phyloP scores from a whole-genome alignment of 2,329 filamentous ascomycete species.

The Amesomyces nigricolor region DNA sequence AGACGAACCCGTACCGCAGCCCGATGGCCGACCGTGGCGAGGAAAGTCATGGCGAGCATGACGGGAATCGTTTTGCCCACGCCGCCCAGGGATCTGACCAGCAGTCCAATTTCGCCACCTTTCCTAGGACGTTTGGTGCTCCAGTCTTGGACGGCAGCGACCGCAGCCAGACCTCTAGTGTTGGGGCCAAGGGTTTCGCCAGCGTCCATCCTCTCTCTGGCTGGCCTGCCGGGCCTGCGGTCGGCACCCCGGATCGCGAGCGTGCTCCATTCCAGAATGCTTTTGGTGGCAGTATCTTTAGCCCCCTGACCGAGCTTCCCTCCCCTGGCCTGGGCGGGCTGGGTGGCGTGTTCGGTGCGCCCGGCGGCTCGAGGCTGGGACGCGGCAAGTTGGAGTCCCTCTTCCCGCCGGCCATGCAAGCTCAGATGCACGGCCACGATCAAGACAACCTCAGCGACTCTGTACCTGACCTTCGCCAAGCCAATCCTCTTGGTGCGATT shows the following conservation, averaged over 20 bases:
- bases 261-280: constrained; percentile 50
- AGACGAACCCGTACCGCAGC: constrained; percentile 94
- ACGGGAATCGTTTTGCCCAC: constrained; percentile 46
- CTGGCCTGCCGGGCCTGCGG: constrained; percentile 54
- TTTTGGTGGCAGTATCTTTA: constrained; percentile 77
- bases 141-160: constrained; percentile 67
- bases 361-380: constrained; percentile 57
- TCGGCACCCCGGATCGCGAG: constrained; percentile 63
- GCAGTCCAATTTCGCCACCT: constrained; percentile 47
- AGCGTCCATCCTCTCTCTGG: constrained; percentile 56
- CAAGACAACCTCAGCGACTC: constrained; percentile 55
- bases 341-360: constrained; percentile 64
- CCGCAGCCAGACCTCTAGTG: constrained; percentile 88
- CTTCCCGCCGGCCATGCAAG: constrained; percentile 85
- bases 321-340: constrained; percentile 65
- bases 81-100: constrained; percentile 39
- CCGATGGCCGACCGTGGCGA: constrained; percentile 66
- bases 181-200: constrained; percentile 69
- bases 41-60: constrained; percentile 45
- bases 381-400: constrained; percentile 80
- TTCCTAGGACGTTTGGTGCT: constrained; percentile 47
- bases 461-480: constrained; percentile 54
- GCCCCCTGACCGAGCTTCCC: constrained; percentile 69
- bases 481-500: constrained; percentile 60
- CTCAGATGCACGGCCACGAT: constrained; percentile 74